Conservation (phyloP, 2,329 filamentous ascomycete species). For the Penicillium fuscoglaucum region DNA sequence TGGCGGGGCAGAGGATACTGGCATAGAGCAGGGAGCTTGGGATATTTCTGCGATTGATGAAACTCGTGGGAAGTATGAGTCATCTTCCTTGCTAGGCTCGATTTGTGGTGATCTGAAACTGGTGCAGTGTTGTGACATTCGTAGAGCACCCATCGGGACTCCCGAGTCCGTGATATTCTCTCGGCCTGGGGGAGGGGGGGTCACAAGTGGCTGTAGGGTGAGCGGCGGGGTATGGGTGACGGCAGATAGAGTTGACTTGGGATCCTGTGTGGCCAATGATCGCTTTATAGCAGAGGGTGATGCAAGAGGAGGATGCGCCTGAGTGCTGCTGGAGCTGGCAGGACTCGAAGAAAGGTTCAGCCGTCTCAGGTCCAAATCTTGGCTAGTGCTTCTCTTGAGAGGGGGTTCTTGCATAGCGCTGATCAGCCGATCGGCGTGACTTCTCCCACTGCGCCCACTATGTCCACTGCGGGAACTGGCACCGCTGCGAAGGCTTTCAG, state of each 20-base stretch:
- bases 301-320: background rate
- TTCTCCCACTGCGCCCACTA: conserved; percentile 30
- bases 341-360: conserved; percentile 13
- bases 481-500: conserved; percentile 34
- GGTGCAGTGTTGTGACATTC: conserved; percentile 27
- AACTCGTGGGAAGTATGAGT: conserved; percentile 22
- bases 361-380: conserved; percentile 12
- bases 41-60: background rate
- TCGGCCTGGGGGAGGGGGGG: conserved; percentile 28
- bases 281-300: conserved; percentile 11
- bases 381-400: conserved; percentile 12
- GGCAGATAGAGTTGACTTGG: conserved; percentile 13
- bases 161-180: conserved; percentile 37
- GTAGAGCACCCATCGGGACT: conserved; percentile 33
- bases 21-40: background rate
- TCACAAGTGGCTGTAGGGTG: conserved; percentile 21
- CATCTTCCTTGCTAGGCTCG: conserved; percentile 3
- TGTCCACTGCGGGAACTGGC: conserved; percentile 29
- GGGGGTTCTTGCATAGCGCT: conserved; percentile 43
- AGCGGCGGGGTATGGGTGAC: conserved; percentile 19
- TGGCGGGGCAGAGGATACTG: conserved; percentile 1
- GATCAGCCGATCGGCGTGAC: conserved; percentile 45
- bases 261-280: conserved; percentile 7
- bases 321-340: background rate
- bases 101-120: conserved; percentile 9